A percentile compares a stretch with the other conserved stretches of the same genome.
phyloP scores from a whole-genome alignment of 768 basidiomycete species.

The Suillus subalutaceus region DNA sequence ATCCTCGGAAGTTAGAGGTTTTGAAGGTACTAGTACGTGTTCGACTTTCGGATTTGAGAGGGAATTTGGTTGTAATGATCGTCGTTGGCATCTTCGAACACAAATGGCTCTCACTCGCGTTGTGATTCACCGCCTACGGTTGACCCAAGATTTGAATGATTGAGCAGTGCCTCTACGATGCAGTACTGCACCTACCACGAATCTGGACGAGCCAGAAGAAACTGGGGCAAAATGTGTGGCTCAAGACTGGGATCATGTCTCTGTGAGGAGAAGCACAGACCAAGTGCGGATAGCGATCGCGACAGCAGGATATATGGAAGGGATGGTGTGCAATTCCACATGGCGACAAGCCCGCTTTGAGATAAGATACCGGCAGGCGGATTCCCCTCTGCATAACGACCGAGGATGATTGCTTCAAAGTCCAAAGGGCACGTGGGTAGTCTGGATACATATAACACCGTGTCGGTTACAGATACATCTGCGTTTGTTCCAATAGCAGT shows the following conservation, averaged over 20 bases:
- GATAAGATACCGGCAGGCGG: conserved; percentile 26
- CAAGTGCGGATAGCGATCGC: conserved; percentile 29
- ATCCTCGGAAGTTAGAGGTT: conserved; percentile 50
- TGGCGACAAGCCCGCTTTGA: conserved; percentile 25
- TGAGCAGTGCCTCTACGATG: conserved; percentile 22
- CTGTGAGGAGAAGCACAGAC: conserved; percentile 18
- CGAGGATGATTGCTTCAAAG: conserved; percentile 23
- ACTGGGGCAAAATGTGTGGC: conserved; percentile 26
- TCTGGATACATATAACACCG: conserved; percentile 13
- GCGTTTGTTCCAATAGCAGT: conserved; percentile 15
- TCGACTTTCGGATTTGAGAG: conserved; percentile 44
- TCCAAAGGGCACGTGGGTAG: conserved; percentile 21
- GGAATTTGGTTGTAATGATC: conserved; percentile 42
- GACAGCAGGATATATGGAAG: conserved; percentile 26
- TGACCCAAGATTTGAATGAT: conserved; percentile 46
- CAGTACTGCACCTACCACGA: conserved; percentile 22
- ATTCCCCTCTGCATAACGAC: neutral
- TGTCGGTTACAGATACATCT: conserved; percentile 14
- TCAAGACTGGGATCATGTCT: conserved; percentile 1
- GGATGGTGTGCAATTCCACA: conserved; percentile 34
- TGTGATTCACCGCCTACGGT: conserved; percentile 38
- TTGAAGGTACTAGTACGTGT: conserved; percentile 50
- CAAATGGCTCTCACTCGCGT: conserved; percentile 26
- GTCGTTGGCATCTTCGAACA: conserved; percentile 71
- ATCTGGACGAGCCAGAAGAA: conserved; percentile 18